These are phyloP conservation scores for Saksenaea oblongispora DNA, from an alignment of 371 early-diverging fungal genomes.

Conservation along the genomic window DNA sequence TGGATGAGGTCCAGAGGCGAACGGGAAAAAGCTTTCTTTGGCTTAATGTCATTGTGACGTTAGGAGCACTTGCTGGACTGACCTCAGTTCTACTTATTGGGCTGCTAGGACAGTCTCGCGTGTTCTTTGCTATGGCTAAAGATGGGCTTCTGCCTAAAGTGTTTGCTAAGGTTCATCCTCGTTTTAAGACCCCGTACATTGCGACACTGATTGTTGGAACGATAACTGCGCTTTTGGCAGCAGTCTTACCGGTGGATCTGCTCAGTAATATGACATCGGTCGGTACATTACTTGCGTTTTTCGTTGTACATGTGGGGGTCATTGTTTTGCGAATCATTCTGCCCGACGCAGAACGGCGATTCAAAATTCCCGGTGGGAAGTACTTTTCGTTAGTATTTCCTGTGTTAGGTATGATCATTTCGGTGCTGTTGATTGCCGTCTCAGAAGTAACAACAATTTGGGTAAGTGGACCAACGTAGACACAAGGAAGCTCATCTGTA, in stretches of 20 bases:
- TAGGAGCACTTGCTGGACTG: constrained; percentile 82
- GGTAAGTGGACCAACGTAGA: constrained; percentile 12
- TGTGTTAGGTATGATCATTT: constrained; percentile 57
- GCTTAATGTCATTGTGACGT: constrained; percentile 70
- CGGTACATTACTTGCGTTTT: constrained; percentile 86
- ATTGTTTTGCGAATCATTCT: constrained; percentile 75
- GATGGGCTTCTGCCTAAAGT: constrained; percentile 80
- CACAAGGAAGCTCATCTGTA: neutral
- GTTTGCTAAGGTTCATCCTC: constrained; percentile 69
- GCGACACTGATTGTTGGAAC: constrained; percentile 70
- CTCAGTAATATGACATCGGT: constrained; percentile 85
- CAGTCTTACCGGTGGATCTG: constrained; percentile 79
- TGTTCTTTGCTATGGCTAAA: constrained; percentile 84
- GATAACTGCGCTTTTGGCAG: constrained; percentile 71
- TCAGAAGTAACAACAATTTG: constrained; percentile 62
- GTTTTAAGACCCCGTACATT: constrained; percentile 73
- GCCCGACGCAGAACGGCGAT: constrained; percentile 75
- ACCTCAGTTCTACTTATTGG: constrained; percentile 76
- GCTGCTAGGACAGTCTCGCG: constrained; percentile 85
- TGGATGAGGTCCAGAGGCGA: constrained; percentile 37
- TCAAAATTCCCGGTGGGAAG: constrained; percentile 75
- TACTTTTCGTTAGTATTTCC: constrained; percentile 57
- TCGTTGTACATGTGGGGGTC: constrained; percentile 78
- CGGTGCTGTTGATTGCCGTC: constrained; percentile 63
- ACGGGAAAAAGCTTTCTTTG: constrained; percentile 57